Percentiles rank a stretch among this genome's conserved stretches.
These are phyloP conservation scores for Fusarium sp. DNA, from an alignment of 2,329 filamentous ascomycete species.

Conservation along the genomic window DNA sequence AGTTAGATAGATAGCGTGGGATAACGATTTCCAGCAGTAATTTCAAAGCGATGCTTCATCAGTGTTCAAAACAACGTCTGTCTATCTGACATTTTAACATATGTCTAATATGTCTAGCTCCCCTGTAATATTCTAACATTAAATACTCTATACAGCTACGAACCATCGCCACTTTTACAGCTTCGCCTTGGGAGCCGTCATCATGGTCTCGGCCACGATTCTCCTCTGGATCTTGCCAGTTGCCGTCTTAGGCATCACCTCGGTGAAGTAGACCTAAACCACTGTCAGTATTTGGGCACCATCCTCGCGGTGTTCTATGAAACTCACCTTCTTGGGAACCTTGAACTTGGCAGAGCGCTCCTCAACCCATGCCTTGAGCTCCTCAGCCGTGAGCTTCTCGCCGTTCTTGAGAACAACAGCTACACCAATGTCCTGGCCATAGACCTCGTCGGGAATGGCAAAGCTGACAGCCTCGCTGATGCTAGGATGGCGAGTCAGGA, in stretches of 20 bases:
- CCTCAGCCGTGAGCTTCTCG: constrained; percentile 66
- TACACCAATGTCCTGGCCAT: constrained; percentile 84
- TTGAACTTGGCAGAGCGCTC: constrained; percentile 86
- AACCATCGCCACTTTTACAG: constrained; percentile 56
- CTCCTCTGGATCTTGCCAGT: constrained; percentile 89
- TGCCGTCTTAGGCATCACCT: constrained; percentile 91
- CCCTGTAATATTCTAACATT: background rate
- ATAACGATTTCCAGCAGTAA: constrained; percentile 15
- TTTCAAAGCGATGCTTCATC: constrained; percentile 28
- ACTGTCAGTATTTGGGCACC: background rate
- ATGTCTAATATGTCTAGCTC: background rate
- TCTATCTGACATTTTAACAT: constrained; percentile 17
- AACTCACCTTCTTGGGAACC: constrained; percentile 80
- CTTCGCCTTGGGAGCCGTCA: constrained; percentile 71
- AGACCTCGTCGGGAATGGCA: constrained; percentile 84
- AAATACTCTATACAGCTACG: constrained; percentile 2
- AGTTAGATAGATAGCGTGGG: constrained; percentile 11
- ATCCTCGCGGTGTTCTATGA: background rate
- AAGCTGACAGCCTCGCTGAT: constrained; percentile 87
- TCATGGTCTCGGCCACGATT: constrained; percentile 88
- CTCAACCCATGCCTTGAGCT: constrained; percentile 76
- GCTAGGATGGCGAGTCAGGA: constrained; percentile 78
- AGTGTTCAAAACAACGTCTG: constrained; percentile 22
- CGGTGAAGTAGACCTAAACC: constrained; percentile 79
- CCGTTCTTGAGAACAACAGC: constrained; percentile 80